phyloP scores from a whole-genome alignment of 257 asterid species.

The Nicotiana sylvestris region DNA sequence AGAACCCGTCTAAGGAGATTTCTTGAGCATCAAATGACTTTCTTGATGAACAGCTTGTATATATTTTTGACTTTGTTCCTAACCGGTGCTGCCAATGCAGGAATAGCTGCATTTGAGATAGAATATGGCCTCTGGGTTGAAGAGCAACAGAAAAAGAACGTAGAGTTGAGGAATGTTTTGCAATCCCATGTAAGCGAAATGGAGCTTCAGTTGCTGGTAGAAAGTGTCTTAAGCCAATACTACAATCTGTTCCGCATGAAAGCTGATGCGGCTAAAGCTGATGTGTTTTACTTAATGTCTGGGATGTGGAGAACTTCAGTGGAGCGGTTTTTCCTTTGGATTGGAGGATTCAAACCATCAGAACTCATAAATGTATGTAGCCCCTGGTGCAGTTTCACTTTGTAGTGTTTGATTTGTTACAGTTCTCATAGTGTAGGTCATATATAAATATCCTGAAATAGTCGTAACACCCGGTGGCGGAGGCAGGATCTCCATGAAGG shows the following conservation, averaged over 20 bases:
- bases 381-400: background rate
- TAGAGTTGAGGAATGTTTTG: conserved; percentile 52
- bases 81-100: conserved; percentile 23
- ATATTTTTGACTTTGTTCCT: background rate
- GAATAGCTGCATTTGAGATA: conserved; percentile 67
- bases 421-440: background rate
- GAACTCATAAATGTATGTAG: conserved; percentile 70
- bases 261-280: conserved; percentile 67
- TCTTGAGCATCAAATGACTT: background rate
- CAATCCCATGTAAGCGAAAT: conserved; percentile 48
- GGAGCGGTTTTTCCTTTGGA: conserved; percentile 89
- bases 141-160: conserved; percentile 60
- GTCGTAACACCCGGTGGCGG: background rate
- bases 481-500: too few species aligned
- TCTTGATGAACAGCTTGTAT: background rate
- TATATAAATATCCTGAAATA: background rate
- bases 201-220: conserved; percentile 53
- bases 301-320: conserved; percentile 84
- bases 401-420: background rate
- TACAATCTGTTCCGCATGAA: conserved; percentile 69
- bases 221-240: conserved; percentile 54
- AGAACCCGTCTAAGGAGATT: too few species aligned
- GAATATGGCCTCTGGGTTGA: conserved; percentile 76
- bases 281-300: conserved; percentile 75
- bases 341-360: conserved; percentile 92